These are phyloP conservation scores for Thozetella sp. DNA, from an alignment of 495 filamentous ascomycete species.

Conservation along the genomic window DNA sequence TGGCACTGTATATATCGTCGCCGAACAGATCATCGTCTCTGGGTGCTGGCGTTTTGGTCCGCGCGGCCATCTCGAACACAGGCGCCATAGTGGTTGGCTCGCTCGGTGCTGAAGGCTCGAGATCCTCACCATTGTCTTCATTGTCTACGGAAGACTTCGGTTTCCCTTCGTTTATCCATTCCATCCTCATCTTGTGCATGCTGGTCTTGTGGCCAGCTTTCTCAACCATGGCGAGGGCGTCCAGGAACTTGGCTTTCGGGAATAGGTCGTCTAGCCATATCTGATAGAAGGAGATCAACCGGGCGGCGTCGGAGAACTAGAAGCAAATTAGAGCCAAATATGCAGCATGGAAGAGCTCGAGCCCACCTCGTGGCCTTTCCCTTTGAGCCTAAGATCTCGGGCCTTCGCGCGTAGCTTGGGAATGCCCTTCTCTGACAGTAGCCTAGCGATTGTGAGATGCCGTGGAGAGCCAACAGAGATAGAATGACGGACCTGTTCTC, in stretches of 20 bases:
- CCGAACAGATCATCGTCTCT: slow-evolving; percentile 31
- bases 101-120: slow-evolving; percentile 15
- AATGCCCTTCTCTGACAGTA: slow-evolving; percentile 81
- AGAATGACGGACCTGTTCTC: slow-evolving; percentile 61
- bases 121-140: slow-evolving; percentile 45
- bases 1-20: slow-evolving; percentile 44
- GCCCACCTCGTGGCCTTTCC: slow-evolving; percentile 88
- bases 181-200: slow-evolving; percentile 63
- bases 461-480: neutral
- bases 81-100: slow-evolving; percentile 43
- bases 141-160: slow-evolving; percentile 50
- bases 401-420: slow-evolving; percentile 76
- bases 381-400: slow-evolving; percentile 77
- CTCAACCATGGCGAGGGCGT: slow-evolving; percentile 89
- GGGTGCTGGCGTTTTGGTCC: slow-evolving; percentile 24
- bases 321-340: slow-evolving; percentile 1
- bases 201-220: slow-evolving; percentile 86
- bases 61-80: slow-evolving; percentile 40
- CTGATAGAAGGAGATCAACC: slow-evolving; percentile 88
- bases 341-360: neutral
- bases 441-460: slow-evolving; percentile 38
- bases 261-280: slow-evolving; percentile 97
- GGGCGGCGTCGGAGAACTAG: slow-evolving; percentile 82
- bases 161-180: slow-evolving; percentile 83
- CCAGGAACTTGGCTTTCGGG: slow-evolving; percentile 90